Conservation (phyloP, 1,139 yeast genomes). For the Geotrichum klebahnii region DNA sequence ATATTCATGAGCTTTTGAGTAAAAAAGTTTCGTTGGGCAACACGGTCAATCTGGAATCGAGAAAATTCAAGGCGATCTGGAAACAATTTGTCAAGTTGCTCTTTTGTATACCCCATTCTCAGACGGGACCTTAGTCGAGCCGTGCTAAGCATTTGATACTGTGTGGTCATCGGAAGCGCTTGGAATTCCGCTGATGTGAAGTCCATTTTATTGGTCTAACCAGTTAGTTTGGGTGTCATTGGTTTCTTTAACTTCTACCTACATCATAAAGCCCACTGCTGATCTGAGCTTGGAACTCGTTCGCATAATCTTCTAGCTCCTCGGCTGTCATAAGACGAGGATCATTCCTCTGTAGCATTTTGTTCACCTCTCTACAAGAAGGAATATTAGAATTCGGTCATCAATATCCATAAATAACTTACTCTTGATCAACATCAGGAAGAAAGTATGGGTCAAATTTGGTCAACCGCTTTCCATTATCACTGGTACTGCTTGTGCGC, state of each 20-base stretch:
- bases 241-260: conserved; percentile 2
- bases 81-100: conserved; percentile 73
- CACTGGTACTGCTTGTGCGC: conserved; percentile 8
- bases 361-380: conserved; percentile 38
- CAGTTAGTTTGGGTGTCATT: conserved; percentile 19
- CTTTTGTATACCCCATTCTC: conserved; percentile 91
- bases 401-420: conserved; percentile 23
- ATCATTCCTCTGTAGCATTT: conserved; percentile 46
- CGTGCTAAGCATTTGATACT: conserved; percentile 81
- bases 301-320: conserved; percentile 60
- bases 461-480: conserved; percentile 12
- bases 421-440: conserved; percentile 59
- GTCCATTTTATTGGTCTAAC: conserved; percentile 31
- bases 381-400: not conserved
- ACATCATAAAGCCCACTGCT: conserved; percentile 41
- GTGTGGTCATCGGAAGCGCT: conserved; percentile 65
- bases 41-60: conserved; percentile 87
- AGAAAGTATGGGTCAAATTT: conserved; percentile 76
- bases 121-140: conserved; percentile 78
- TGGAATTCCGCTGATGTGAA: conserved; percentile 41
- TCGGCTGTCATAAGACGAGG: conserved; percentile 69
- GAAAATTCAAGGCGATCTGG: conserved; percentile 88
- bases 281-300: conserved; percentile 59
- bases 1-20: conserved; percentile 84
- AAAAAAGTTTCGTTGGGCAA: conserved; percentile 81